phyloP scores from a whole-genome alignment of 305 asterid genomes.

The Solanum hybrid region DNA sequence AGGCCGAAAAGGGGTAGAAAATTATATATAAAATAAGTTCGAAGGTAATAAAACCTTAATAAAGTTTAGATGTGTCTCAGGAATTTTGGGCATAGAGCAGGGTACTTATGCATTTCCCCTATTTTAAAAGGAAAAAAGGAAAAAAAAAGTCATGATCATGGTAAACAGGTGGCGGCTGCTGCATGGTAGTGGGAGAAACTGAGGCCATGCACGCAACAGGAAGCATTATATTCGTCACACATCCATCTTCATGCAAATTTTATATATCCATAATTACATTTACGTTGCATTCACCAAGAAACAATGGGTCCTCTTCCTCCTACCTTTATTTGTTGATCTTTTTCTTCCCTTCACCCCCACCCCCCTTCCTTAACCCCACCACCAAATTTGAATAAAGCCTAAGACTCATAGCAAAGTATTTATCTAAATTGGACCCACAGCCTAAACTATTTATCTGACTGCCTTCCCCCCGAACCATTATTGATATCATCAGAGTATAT shows the following conservation, averaged over 20 bases:
- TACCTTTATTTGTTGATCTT: not conserved
- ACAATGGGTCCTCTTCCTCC: not conserved
- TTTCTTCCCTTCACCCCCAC: not conserved
- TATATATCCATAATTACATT: not conserved
- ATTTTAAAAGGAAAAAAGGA: not conserved
- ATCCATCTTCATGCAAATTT: constrained; percentile 12
- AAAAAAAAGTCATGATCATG: constrained; percentile 11
- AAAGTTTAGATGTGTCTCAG: no score
- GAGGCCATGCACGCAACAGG: constrained; percentile 25
- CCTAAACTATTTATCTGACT: no score
- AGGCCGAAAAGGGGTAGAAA: no score
- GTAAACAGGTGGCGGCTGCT: constrained; percentile 28
- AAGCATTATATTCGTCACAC: constrained; percentile 19
- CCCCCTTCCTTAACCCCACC: not conserved
- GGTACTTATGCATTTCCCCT: no score
- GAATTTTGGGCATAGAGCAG: no score
- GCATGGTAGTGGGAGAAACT: constrained; percentile 9
- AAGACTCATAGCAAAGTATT: not conserved
- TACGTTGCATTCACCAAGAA: not conserved
- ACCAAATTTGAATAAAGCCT: not conserved
- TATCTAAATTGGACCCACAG: no score
- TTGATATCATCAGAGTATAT: no score
- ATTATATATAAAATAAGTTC: no score
- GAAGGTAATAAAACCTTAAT: no score
- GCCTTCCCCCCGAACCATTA: no score